Evolutionary conservation across 805 yeast species (phyloP), one percentile per base, ranked within the genome.

Genomic region (Priceomyces fermenticarens): DNA sequence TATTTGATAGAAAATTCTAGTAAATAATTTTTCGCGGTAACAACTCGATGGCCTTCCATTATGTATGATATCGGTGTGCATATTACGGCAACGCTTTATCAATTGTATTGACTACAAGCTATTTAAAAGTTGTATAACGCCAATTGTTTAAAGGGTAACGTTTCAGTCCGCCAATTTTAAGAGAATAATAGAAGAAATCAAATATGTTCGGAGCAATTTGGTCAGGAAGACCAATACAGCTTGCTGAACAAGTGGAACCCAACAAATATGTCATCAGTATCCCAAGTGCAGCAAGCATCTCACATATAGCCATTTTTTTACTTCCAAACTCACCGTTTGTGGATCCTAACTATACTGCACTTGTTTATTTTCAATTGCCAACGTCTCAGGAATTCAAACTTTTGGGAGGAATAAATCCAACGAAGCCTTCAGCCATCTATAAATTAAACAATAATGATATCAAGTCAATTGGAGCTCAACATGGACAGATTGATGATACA

Each of bases 381-480:
- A 69, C 73, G 8, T 64, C 72, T 38, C 73, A 70, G 15, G 75
- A 83, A 25, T 86, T 84, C 61, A 77, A 76, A 48, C 67, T 87
- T 10, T 70, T 84, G 41, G 91, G 91, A 3, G 81, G 81, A 10
- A 55, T 85, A 20, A 75, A 77, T 34, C 63, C 72, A 0, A 65
- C 62, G 29, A 93, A 91, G 58, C 98, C 95, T 29, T 86, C 96
- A 43, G 96, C 97, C 0, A 93, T 93, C 2, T 93, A 86, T 70
- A 85, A 83, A 55, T 76, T 91, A 43, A 87, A 82, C 56, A 72
- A 70, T 46, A 49, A 58, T 6, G 49, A 55, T 10, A 44, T 53
- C 25, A 48, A 46, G 11, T 20, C 41, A 40, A 73, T 78, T 69
- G 25, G 25, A 20, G 82, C 75, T 35, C 43, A 38, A 13, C 14